Percentiles rank a stretch among this genome's conserved stretches.
phyloP scores from a whole-genome alignment of 2,329 filamentous ascomycete genomes.

The Penicillium sp. region DNA sequence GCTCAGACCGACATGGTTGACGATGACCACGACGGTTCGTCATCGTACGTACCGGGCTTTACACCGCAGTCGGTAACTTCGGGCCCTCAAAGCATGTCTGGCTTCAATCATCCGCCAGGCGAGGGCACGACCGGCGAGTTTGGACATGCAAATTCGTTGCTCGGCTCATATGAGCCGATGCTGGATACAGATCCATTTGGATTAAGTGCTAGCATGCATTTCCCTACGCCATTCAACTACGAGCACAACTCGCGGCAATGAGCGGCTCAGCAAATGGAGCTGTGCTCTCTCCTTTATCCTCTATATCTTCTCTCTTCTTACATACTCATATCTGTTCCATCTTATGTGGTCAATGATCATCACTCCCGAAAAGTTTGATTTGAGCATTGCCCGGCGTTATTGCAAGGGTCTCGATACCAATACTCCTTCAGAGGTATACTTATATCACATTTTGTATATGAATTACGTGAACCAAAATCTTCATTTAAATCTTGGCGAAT shows the following conservation, averaged over 20 bases:
- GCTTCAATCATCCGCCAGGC: conserved; percentile 37
- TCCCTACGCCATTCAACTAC: conserved; percentile 70
- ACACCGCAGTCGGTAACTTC: conserved; percentile 43
- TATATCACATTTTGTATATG: conserved; percentile 16
- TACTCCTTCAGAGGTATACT: conserved; percentile 8
- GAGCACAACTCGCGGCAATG: conserved; percentile 39
- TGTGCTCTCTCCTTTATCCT: background rate
- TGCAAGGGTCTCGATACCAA: conserved; percentile 32
- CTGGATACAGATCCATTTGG: conserved; percentile 92
- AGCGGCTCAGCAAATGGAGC: conserved; percentile 1
- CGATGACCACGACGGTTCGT: conserved; percentile 67
- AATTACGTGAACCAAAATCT: background rate
- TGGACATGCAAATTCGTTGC: conserved; percentile 50
- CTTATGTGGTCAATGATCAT: conserved; percentile 8
- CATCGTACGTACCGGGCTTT: conserved; percentile 60
- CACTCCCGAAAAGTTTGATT: conserved; percentile 28
- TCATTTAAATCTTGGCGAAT: too few relatives aligned
- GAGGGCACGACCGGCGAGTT: conserved; percentile 41
- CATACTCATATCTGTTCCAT: conserved; percentile 5
- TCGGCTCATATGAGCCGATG: conserved; percentile 76
- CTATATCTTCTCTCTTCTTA: background rate
- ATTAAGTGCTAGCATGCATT: conserved; percentile 90
- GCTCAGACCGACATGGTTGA: conserved; percentile 85
- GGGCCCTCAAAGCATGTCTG: conserved; percentile 44
- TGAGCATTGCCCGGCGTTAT: conserved; percentile 39